Conservation (phyloP, 2,329 filamentous ascomycete species). For the Xylariaceae sp. region DNA sequence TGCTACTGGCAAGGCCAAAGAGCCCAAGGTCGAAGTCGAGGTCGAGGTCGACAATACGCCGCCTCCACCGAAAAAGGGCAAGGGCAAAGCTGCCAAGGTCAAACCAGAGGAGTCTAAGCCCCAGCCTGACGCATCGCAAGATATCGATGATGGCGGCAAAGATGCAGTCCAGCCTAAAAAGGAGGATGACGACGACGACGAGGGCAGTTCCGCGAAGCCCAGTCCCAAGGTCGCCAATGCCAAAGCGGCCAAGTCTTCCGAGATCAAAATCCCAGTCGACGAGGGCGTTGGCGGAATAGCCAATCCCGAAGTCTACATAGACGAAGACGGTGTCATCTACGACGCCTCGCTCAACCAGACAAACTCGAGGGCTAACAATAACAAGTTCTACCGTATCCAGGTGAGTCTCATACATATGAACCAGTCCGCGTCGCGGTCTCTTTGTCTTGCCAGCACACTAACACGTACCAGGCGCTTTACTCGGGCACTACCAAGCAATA, state of each 20-base stretch:
- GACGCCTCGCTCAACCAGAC: conserved; percentile 78
- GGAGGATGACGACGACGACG: not conserved
- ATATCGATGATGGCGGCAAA: conserved; percentile 10
- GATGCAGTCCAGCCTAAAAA: not conserved
- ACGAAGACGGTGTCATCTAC: conserved; percentile 60
- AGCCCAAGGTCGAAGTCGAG: no score
- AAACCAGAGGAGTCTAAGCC: no score
- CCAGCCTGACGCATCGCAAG: conserved; percentile 3
- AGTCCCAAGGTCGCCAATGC: conserved; percentile 31
- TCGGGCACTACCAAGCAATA: conserved; percentile 37
- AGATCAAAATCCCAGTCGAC: conserved; percentile 47
- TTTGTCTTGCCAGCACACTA: not conserved
- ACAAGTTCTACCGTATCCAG: conserved; percentile 78
- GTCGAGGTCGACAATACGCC: no score
- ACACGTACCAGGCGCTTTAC: conserved; percentile 38
- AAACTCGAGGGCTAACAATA: conserved; percentile 65
- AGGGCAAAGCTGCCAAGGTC: no score
- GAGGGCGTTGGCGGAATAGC: conserved; percentile 35
- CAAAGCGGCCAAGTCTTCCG: conserved; percentile 43
- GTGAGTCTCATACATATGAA: conserved; percentile 30
- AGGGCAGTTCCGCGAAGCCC: conserved; percentile 12
- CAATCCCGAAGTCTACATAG: conserved; percentile 57
- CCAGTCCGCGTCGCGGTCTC: no score
- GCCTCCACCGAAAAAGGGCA: no score
- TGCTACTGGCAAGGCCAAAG: not conserved